A percentile compares a stretch with the other conserved stretches of the same genome.
Conservation (phyloP, 2,329 filamentous ascomycete species). For the Podosphaera aphanis region DNA sequence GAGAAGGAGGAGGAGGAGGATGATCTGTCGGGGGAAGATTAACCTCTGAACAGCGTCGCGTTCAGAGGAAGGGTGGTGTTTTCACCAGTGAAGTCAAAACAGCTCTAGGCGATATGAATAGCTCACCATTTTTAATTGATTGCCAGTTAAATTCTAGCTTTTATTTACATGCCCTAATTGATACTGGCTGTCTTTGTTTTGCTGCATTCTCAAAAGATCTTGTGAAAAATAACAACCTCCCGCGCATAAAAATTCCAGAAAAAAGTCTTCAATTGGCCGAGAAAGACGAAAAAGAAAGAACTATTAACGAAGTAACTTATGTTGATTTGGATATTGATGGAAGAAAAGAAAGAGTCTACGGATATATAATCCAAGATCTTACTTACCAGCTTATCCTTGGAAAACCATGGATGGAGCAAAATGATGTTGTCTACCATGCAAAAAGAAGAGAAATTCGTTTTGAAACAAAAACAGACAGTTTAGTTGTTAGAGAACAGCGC, state of each 20-base stretch:
- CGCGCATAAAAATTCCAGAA: neutral
- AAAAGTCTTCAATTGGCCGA: neutral
- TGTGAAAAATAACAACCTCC: neutral
- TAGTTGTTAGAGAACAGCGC: neutral
- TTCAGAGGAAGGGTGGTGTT: too few relatives aligned
- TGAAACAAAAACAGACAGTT: neutral
- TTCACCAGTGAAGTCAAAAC: neutral
- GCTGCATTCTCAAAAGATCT: too few relatives aligned
- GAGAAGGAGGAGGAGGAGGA: too few relatives aligned
- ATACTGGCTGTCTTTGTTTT: too few relatives aligned
- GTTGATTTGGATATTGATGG: neutral
- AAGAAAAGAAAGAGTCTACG: neutral
- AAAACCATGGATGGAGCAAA: neutral
- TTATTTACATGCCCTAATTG: too few relatives aligned
- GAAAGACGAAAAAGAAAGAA: neutral
- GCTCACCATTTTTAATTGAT: too few relatives aligned
- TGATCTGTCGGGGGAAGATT: too few relatives aligned
- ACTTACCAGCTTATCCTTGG: neutral
- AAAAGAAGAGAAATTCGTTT: neutral
- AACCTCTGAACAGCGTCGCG: too few relatives aligned
- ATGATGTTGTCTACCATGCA: neutral
- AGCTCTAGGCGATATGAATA: neutral
- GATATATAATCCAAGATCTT: neutral
- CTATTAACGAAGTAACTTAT: neutral
- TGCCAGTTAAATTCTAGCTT: too few relatives aligned